These are phyloP conservation scores for Vigna reflexopilosa DNA, from an alignment of 306 rosid species.

Conservation along the genomic window DNA sequence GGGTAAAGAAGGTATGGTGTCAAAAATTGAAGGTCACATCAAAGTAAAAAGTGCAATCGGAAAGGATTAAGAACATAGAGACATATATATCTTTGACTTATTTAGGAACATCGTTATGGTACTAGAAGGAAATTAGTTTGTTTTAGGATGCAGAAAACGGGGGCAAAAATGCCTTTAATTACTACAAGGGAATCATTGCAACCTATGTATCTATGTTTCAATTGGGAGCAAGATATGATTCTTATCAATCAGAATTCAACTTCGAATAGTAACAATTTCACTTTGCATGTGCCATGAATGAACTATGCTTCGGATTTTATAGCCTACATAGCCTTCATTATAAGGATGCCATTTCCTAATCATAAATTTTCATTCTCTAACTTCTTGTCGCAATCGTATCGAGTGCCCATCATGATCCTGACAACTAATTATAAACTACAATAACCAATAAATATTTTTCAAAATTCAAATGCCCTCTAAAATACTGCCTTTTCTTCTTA, in stretches of 20 bases:
- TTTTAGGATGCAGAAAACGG: slow-evolving; percentile 62
- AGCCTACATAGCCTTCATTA: neutral
- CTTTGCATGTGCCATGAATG: neutral
- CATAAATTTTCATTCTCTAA: neutral
- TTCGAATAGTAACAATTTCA: slow-evolving; percentile 43
- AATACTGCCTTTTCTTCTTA: no score
- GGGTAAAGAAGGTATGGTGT: no score
- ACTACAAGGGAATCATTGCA: slow-evolving; percentile 54
- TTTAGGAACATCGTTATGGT: no score
- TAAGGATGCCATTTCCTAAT: neutral
- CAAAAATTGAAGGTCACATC: no score
- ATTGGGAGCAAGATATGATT: slow-evolving; percentile 27
- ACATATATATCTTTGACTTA: no score
- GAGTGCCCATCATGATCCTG: neutral
- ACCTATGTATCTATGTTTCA: slow-evolving; percentile 37
- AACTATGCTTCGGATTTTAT: neutral
- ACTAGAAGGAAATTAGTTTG: slow-evolving; percentile 49
- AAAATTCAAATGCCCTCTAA: no score
- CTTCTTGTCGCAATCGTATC: neutral
- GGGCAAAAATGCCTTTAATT: slow-evolving; percentile 55
- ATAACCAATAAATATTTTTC: no score
- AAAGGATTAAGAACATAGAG: no score
- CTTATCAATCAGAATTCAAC: slow-evolving; percentile 52
- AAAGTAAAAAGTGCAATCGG: no score
- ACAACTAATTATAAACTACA: neutral